These are phyloP conservation scores for Dendrothele bispora DNA, from an alignment of 768 basidiomycete species.

Conservation along the genomic window DNA sequence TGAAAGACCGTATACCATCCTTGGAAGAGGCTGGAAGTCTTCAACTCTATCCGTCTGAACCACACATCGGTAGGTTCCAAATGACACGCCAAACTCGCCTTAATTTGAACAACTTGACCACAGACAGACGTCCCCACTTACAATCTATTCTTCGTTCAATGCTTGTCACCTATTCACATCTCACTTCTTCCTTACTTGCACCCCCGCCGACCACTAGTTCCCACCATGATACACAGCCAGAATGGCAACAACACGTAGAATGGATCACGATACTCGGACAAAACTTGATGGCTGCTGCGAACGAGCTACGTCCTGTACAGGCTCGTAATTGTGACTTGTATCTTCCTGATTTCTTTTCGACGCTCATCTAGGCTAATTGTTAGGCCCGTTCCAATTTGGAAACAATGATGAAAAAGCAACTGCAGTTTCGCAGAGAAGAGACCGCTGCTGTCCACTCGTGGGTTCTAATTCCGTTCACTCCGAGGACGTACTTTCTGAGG, in stretches of 20 bases:
- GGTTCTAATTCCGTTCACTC: conserved; percentile 20
- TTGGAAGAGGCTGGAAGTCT: conserved; percentile 79
- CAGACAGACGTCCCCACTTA: conserved; percentile 79
- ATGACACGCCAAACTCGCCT: neutral
- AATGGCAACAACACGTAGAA: conserved; percentile 75
- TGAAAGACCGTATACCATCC: conserved; percentile 81
- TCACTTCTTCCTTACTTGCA: conserved; percentile 67
- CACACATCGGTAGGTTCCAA: conserved; percentile 54
- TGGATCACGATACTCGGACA: conserved; percentile 82
- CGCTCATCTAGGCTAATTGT: neutral
- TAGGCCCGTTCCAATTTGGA: conserved; percentile 83
- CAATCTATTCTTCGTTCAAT: conserved; percentile 72
- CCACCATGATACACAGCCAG: conserved; percentile 47
- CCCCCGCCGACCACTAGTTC: conserved; percentile 57
- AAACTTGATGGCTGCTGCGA: conserved; percentile 89
- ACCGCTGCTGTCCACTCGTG: conserved; percentile 70
- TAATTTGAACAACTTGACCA: neutral
- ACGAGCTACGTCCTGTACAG: conserved; percentile 88
- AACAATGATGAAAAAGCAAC: conserved; percentile 76
- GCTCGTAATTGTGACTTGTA: too few relatives aligned
- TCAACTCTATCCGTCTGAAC: conserved; percentile 78
- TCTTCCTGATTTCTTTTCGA: conserved; percentile 3
- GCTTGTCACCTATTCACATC: conserved; percentile 73
- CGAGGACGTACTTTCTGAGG: neutral
- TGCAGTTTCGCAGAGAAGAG: conserved; percentile 73